These are phyloP conservation scores for Diaporthe citriasiana DNA, from an alignment of 2,329 filamentous ascomycete species.

Conservation along the genomic window DNA sequence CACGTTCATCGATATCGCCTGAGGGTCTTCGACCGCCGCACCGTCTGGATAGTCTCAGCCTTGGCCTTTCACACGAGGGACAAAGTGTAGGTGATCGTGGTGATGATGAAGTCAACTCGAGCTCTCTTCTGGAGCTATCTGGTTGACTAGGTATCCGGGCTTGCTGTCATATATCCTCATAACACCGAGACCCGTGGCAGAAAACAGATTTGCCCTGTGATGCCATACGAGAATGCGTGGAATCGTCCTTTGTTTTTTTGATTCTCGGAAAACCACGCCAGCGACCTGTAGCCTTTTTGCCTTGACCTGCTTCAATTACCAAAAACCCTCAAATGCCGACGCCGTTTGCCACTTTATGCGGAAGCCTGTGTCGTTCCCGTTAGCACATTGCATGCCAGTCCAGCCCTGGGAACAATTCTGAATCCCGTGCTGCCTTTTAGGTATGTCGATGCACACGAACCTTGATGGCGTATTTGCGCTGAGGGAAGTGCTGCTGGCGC, in stretches of 20 bases:
- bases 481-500: constrained; percentile 94
- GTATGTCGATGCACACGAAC: constrained; percentile 63
- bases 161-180: constrained; percentile 44
- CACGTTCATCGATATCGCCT: neutral
- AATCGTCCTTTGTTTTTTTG: constrained; percentile 37
- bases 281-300: constrained; percentile 43
- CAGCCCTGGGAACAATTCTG: no score
- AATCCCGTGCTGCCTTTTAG: neutral
- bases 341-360: constrained; percentile 42
- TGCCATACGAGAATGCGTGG: constrained; percentile 42
- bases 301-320: constrained; percentile 42
- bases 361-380: constrained; percentile 36
- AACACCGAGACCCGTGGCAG: constrained; percentile 44
- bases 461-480: constrained; percentile 99
- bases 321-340: constrained; percentile 41
- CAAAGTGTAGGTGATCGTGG: constrained; percentile 26
- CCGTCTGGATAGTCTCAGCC: constrained; percentile 11
- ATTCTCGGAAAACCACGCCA: constrained; percentile 43
- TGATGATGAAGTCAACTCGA: constrained; percentile 41
- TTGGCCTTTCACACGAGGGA: constrained; percentile 19
- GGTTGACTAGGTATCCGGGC: constrained; percentile 42
- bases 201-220: constrained; percentile 44
- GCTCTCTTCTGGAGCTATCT: constrained; percentile 44
- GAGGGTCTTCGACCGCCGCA: constrained; percentile 3
- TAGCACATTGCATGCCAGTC: constrained; percentile 25